phyloP scores from a whole-genome alignment of 1,139 yeast genomes.

The Magnusiomyces paraingens region DNA sequence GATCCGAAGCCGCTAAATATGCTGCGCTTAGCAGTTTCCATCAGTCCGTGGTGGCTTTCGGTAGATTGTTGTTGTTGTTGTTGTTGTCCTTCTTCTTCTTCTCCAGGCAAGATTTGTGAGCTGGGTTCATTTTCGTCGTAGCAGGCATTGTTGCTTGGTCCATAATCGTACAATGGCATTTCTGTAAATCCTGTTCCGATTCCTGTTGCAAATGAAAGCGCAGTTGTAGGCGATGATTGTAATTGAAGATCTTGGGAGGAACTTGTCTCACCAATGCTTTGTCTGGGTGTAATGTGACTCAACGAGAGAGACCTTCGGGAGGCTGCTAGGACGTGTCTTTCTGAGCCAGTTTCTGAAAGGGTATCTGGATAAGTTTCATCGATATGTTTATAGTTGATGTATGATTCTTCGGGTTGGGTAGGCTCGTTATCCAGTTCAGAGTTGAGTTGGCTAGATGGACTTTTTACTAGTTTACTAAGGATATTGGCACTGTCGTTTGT shows the following conservation, averaged over 20 bases:
- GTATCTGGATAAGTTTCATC: background rate
- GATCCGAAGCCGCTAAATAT: background rate
- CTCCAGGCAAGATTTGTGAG: background rate
- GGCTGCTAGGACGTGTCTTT: background rate
- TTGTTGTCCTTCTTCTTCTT: constrained; percentile 1
- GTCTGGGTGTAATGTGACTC: background rate
- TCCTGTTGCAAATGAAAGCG: constrained; percentile 18
- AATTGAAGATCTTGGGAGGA: constrained; percentile 13
- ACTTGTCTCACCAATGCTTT: background rate
- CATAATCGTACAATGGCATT: background rate
- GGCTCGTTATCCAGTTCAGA: background rate
- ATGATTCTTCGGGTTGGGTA: background rate
- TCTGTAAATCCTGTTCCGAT: background rate
- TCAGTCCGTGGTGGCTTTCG: background rate
- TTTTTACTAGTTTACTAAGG: background rate
- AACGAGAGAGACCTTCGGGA: background rate
- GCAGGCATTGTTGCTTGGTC: background rate
- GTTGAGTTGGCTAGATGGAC: background rate
- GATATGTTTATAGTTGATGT: background rate
- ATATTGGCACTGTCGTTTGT: background rate
- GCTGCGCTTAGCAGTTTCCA: background rate
- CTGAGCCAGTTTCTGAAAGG: background rate
- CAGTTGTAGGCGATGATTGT: constrained; percentile 24
- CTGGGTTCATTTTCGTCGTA: background rate
- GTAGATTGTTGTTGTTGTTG: background rate